Evolutionary conservation across 1,284 basidiomycete genomes (phyloP).

Genomic region (Ceratobasidium sp.): DNA sequence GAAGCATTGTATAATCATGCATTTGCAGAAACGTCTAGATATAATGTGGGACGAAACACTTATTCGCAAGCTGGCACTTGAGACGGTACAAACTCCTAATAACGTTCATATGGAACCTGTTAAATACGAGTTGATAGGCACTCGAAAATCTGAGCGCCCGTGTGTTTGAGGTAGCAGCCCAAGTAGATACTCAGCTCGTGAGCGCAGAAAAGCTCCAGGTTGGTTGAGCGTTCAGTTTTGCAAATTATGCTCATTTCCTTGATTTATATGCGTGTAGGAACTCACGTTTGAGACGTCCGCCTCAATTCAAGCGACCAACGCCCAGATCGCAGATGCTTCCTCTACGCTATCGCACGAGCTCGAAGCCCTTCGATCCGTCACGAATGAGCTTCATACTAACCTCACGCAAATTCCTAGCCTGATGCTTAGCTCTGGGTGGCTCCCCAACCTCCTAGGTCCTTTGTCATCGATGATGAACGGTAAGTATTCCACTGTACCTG

Average conservation of each 20-base stretch:
- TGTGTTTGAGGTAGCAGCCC: neutral
- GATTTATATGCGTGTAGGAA: neutral
- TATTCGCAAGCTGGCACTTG: conserved; percentile 19
- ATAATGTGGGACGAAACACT: conserved; percentile 36
- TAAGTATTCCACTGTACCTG: neutral
- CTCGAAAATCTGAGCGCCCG: conserved; percentile 8
- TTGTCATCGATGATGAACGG: neutral
- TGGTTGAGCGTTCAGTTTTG: neutral
- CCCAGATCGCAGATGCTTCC: conserved; percentile 2
- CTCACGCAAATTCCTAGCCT: conserved; percentile 16
- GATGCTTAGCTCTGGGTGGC: neutral
- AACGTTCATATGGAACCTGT: too few species aligned
- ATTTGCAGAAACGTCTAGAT: conserved; percentile 14
- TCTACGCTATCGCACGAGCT: conserved; percentile 14
- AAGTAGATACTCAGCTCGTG: conserved; percentile 1
- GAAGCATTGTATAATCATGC: neutral
- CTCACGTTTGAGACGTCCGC: conserved; percentile 11
- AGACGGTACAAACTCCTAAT: neutral
- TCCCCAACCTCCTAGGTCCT: neutral
- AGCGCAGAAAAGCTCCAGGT: conserved; percentile 27
- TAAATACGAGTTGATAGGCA: neutral
- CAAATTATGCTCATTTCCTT: too few species aligned
- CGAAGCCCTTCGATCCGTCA: neutral
- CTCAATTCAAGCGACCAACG: conserved; percentile 8
- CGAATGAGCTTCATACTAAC: conserved; percentile 18